Evolutionary conservation across 1,139 yeast genomes (phyloP), one percentile per base, ranked within the genome.

Genomic region (Blastobotrys arbuscula): DNA sequence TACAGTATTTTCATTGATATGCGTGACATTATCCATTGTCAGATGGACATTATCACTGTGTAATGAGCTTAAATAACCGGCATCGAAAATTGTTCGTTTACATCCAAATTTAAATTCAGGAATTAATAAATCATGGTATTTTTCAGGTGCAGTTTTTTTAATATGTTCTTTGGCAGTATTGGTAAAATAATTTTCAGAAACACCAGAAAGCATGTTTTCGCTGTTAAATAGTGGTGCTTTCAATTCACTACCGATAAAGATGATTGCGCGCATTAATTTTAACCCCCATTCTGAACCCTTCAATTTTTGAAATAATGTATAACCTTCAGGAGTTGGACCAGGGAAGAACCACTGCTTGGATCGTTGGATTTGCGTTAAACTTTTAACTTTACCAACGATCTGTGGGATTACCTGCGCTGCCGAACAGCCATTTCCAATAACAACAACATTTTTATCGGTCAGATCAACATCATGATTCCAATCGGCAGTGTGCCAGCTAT

Each of bases 361-460:
- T 44, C 61, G 49, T 18, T 52, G 51, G 30, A 55, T 51, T 33
- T 58, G 61, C 3, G 55, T 53, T 9, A 58, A 34, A 8, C 49
- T 44, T 36, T 50, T 45, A 34, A 48, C 47, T 9, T 50, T 43
- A 10, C 44, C 49, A 8, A 53, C 53, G 26, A 56, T 48, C 3
- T 55, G 53, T 16, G 59, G 75, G 67, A 61, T 53, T 5, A 62
- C 53, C 46, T 62, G 66, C 33, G 58, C 53, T 2, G 63, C 66
- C 6, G 63, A 53, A 21, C 63, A 59, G n/a, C 66, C 66, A 31
- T 58, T 54, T 5, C 66, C 66, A 23, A 62, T 55, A 8, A 62
- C 56, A n/a, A 60, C 60, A 20, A 62, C 55, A 15, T 53, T 50
- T 46, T 60, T 61, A 34, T 55, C 58, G 31, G 49, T 59, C 15